Evolutionary conservation across 768 basidiomycete species (phyloP).

Genomic region (Suillus clintonianus): DNA sequence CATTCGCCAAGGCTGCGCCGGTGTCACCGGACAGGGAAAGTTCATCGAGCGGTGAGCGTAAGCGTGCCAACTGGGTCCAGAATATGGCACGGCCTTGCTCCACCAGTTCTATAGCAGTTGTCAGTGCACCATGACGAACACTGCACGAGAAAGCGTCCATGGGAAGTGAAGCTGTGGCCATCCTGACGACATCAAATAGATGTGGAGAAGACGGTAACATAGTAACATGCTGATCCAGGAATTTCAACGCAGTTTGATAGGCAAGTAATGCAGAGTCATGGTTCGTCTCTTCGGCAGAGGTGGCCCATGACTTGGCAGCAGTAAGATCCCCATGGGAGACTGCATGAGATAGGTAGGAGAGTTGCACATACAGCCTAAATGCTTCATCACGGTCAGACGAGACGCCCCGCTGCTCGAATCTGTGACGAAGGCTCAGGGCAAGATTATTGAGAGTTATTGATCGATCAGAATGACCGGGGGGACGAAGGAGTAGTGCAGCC

Average conservation of each 20-base stretch:
- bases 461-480: not conserved
- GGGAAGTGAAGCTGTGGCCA: slow-evolving; percentile 17
- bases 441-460: not conserved
- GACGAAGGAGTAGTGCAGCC: not conserved
- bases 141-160: slow-evolving; percentile 28
- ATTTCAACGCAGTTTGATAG: slow-evolving; percentile 27
- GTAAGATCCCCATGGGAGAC: too few relatives aligned
- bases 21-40: slow-evolving; percentile 20
- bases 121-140: slow-evolving; percentile 19
- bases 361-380: not conserved
- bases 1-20: slow-evolving; percentile 18
- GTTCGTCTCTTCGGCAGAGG: slow-evolving; percentile 14
- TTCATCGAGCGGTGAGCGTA: slow-evolving; percentile 24
- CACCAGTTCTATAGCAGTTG: slow-evolving; percentile 30
- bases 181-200: slow-evolving; percentile 13
- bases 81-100: slow-evolving; percentile 33
- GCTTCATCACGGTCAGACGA: slow-evolving; percentile 13
- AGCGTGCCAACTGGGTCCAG: slow-evolving; percentile 34
- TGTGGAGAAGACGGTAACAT: slow-evolving; percentile 15
- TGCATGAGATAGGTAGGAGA: not conserved
- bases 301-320: too few relatives aligned
- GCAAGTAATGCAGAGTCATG: slow-evolving; percentile 29
- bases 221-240: slow-evolving; percentile 21
- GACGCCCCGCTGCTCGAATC: slow-evolving; percentile 11
- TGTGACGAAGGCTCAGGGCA: not conserved